Base-by-base conservation (phyloP, 257 asterid species). In the Capsicum rhomboideum region DNA sequence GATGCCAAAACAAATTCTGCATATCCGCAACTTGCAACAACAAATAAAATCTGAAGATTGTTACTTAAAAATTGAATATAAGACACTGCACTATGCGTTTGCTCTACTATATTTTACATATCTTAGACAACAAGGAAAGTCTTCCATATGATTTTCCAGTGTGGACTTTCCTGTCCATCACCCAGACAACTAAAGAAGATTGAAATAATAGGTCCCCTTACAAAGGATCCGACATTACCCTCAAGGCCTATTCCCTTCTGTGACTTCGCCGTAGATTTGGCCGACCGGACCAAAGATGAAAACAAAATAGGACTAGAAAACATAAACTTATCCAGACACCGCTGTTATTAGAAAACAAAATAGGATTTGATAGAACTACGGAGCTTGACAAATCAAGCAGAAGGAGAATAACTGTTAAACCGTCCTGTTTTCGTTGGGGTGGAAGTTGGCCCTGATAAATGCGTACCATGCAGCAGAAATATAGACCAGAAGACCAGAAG, bases 381-480 rank as follows among this genome's bases (percentile, higher is more conserved):
- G n/a, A n/a, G n/a, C n/a, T n/a, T n/a, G n/a, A n/a, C n/a, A n/a
- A n/a, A n/a, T n/a, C n/a, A n/a, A n/a, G n/a, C n/a, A n/a, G n/a
- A n/a, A n/a, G n/a, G n/a, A n/a, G n/a, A n/a, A n/a, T n/a, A n/a
- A n/a, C n/a, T n/a, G n/a, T n/a, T n/a, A n/a, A n/a, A n/a, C n/a
- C n/a, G 58, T 46, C 80, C 59, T 46, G 13, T 8, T 28, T 49
- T 14, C 80, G 0, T 49, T 9, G 44, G 40, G 44, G n/a, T n/a
- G n/a, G 42, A 26, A 1, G 21, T 4, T 18, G 46, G 59, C 42
- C 80, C 90, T 93, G 81, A 88, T 83, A 88, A 95, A 93, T 2
- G 98, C 96, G 86, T 93, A 92, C 1, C 92, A 90, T 18, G 97
- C 94, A 6, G 99, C 94, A 0, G 97, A 92, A 85, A 95, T 91